Percentiles rank a stretch among this genome's conserved stretches.
These are phyloP conservation scores for Chrysosporium queenslandicum DNA, from an alignment of 2,329 filamentous ascomycete genomes.

Conservation along the genomic window DNA sequence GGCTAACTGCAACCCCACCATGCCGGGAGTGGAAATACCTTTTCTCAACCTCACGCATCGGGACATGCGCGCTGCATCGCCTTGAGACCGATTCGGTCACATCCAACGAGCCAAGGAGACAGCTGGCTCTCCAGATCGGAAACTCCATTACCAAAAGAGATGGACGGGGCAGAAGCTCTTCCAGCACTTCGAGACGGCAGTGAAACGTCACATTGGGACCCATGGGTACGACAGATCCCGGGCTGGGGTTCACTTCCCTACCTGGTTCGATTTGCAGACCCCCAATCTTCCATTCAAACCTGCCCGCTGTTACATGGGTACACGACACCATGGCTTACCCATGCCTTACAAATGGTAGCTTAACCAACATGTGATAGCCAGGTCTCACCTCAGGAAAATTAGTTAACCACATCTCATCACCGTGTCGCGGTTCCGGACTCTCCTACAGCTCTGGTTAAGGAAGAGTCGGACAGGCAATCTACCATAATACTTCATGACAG, in stretches of 20 bases:
- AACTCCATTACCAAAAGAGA: neutral
- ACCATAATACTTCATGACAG: too few relatives aligned
- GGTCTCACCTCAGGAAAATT: too few relatives aligned
- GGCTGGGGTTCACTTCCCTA: neutral
- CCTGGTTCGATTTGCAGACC: neutral
- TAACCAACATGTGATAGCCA: neutral
- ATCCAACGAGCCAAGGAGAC: neutral
- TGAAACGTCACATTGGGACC: conserved; percentile 1
- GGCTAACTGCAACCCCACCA: neutral
- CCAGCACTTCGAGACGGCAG: conserved; percentile 5
- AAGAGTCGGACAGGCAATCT: too few relatives aligned
- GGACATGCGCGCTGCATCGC: neutral
- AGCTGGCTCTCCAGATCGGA: neutral
- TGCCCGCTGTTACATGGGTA: neutral
- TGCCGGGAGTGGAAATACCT: neutral
- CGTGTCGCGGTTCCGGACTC: too few relatives aligned
- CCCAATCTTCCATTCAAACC: neutral
- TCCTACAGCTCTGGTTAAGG: too few relatives aligned
- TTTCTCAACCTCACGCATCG: neutral
- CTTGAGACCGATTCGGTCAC: conserved; percentile 10
- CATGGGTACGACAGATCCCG: neutral
- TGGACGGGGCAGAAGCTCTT: neutral
- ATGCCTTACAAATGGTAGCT: conserved; percentile 3
- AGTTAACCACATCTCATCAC: too few relatives aligned
- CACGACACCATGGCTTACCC: neutral